Evolutionary conservation across 495 filamentous ascomycete species (phyloP).

Genomic region (Penicillium bovifimosum): DNA sequence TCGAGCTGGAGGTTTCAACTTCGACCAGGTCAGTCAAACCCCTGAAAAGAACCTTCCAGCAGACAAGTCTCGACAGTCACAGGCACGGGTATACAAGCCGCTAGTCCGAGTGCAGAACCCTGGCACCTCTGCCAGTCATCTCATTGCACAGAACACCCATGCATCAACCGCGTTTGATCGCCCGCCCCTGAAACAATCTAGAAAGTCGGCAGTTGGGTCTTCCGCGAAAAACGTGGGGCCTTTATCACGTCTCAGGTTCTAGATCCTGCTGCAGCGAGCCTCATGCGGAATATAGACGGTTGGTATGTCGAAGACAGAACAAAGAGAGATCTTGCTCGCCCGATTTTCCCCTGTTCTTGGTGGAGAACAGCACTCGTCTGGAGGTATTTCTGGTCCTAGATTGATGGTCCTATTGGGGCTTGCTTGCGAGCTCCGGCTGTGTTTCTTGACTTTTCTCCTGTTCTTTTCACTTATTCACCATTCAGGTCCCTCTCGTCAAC

Average conservation of each 20-base stretch:
- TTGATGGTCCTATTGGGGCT: background rate
- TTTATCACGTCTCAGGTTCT: slow-evolving; percentile 1
- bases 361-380: background rate
- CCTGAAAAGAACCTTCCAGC: background rate
- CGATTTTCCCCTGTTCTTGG: background rate
- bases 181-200: slow-evolving; percentile 37
- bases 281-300: slow-evolving; percentile 8
- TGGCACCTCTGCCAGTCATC: background rate
- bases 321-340: background rate
- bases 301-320: background rate
- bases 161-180: slow-evolving; percentile 33
- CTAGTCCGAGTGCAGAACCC: background rate
- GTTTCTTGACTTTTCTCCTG: background rate
- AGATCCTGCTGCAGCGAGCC: slow-evolving; percentile 10
- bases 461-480: background rate
- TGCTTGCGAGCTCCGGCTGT: background rate
- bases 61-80: background rate
- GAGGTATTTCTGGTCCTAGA: background rate
- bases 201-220: slow-evolving; percentile 23
- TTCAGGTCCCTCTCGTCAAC: too few species aligned
- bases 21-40: background rate
- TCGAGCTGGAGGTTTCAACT: slow-evolving; percentile 16
- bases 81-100: background rate
- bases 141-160: slow-evolving; percentile 13
- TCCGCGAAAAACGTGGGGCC: slow-evolving; percentile 10